Conservation (phyloP, 768 basidiomycete species). For the Naganishia kalamii region DNA sequence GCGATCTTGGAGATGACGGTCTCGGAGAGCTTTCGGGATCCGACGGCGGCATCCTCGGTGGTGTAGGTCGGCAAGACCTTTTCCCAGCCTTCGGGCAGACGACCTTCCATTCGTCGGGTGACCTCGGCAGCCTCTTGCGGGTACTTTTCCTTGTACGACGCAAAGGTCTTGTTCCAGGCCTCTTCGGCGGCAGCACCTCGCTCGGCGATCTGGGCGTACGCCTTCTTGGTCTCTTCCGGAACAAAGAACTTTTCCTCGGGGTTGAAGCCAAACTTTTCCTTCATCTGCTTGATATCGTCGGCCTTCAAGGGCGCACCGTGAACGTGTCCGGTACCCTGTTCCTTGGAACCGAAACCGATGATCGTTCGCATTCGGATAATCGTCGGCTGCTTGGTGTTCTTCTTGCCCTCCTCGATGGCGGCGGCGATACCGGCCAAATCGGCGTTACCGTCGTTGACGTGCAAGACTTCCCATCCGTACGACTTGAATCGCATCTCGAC, state of each 20-base stretch:
- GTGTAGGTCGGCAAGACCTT: slow-evolving; percentile 77
- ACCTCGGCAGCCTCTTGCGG: slow-evolving; percentile 81
- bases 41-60: slow-evolving; percentile 72
- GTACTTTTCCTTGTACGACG: slow-evolving; percentile 67
- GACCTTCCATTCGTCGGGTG: slow-evolving; percentile 71
- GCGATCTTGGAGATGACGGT: slow-evolving; percentile 72
- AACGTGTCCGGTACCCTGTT: slow-evolving; percentile 87
- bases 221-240: slow-evolving; percentile 63
- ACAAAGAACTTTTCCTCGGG: slow-evolving; percentile 71
- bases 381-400: slow-evolving; percentile 74
- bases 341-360: slow-evolving; percentile 88
- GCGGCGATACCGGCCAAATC: slow-evolving; percentile 71
- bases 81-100: slow-evolving; percentile 82
- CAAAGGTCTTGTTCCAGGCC: slow-evolving; percentile 65
- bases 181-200: slow-evolving; percentile 68
- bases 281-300: slow-evolving; percentile 77
- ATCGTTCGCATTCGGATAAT: slow-evolving; percentile 79
- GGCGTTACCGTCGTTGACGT: slow-evolving; percentile 72
- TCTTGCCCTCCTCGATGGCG: slow-evolving; percentile 70
- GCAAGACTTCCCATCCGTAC: slow-evolving; percentile 91
- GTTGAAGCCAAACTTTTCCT: slow-evolving; percentile 76
- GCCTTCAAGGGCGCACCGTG: slow-evolving; percentile 90
- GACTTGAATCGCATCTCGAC: slow-evolving; percentile 79
- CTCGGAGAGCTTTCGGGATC: slow-evolving; percentile 88
- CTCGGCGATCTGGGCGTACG: slow-evolving; percentile 62